Evolutionary conservation across 2,329 filamentous ascomycete species (phyloP), one percentile per base, ranked within the genome.

Genomic region (Cadophora sp.): DNA sequence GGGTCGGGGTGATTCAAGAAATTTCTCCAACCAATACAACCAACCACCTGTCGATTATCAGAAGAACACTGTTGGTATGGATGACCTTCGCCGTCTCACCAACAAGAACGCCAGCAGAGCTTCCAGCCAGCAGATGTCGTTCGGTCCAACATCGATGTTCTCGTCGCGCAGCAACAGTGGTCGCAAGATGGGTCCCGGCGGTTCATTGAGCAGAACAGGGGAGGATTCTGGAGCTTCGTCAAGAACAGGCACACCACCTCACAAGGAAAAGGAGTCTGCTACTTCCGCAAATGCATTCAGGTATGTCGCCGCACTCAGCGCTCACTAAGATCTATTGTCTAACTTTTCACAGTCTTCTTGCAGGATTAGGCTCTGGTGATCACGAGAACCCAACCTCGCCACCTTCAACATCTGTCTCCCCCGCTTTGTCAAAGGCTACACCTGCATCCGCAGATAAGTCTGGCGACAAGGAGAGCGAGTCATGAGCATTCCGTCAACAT

Each of bases 271-370:
- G 77, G 81, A 84, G 70, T 87, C 86, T 75, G 85, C 87, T 62
- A 90, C 88, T 67, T 91, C 91, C 76, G 88, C 90, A 73, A 99
- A 99, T 84, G 91, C 94, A 74, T 99, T 97, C 83, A 95, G 93
- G 94, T 97, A 88, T 85, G 91, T 73, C 70, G 56, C 58, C 30
- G 14, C n/a, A 27, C 8, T 20, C 16, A 22, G 18, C 18, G 8
- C 43, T 33, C 14, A 11, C 5, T 24, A 11, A 55, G 22, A 18
- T 16, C 20, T 22, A n/a, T 33, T 41, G 67, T 56, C 76, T 80
- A 76, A 79, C 69, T 66, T 60, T 64, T 65, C 56, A 66, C 67
- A 86, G 84, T 81, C 83, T 84, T 69, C 81, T 86, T 71, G 83
- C 83, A 77, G 79, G 78, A 74, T 82, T 86, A 70, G 81, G 73